Evolutionary conservation across 2,329 filamentous ascomycete genomes (phyloP), one percentile per base, ranked within the genome.

Genomic region (Hortaea werneckii): DNA sequence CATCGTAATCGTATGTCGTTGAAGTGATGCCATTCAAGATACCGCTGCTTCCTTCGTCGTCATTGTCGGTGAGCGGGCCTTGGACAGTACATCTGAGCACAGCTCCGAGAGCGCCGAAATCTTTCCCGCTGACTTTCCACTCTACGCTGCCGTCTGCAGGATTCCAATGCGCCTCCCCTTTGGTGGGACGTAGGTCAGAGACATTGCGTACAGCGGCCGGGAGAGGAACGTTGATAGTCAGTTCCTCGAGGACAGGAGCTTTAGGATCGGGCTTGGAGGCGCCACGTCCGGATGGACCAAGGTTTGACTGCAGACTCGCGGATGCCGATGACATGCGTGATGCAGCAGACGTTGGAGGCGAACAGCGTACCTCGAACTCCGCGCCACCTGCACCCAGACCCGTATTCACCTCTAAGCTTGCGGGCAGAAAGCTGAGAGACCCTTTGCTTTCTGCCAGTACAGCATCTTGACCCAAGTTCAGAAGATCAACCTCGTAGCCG

Each of bases 401-500:
- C 1, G 88, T 90, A 56, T 82, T 84, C 41, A 96, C 79, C 58
- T 94, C 86, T 42, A 95, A 73, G 41, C 75, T 80, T 3, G 92
- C 83, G 0, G 92, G 92, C 10, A 96, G 71, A 44, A 71, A 52
- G 28, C 41, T 51, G 7, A 44, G 45, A n/a, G 45, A 43, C 41
- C 35, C 51, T 42, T 52, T 57, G 29, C 40, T 42, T 34, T 9
- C 46, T 28, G 48, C 58, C 41, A 58, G 49, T 39, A 52, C 51
- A 37, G 47, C 74, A 11, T 80, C 76, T 42, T 83, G 78, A 9
- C 32, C 32, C 8, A 4, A n/a, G 0, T 88, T 88, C 9, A 96
- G 72, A 20, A 98, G 69, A 64, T 98, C 87, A 13, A 94, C 87
- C 65, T 95, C 90, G 61, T 98, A 98, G 20, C 88, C 89, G 29